Evolutionary conservation across 352 stramenopile species (phyloP).

Genomic region (Phytophthora syringae): DNA sequence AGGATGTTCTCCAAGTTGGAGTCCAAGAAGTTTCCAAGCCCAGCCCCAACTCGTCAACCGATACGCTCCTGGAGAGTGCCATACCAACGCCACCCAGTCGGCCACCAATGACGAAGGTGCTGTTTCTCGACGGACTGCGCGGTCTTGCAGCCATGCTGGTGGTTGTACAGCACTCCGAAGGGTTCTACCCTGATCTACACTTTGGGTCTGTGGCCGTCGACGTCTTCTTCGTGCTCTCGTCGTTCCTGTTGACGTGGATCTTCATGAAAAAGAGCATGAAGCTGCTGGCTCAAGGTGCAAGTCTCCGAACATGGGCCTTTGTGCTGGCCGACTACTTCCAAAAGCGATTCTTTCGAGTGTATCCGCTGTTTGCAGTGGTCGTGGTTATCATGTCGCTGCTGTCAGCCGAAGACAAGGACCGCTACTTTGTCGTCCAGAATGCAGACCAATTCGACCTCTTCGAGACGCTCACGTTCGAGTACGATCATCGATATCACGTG

Average conservation of each 20-base stretch:
- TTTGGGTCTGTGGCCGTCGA: slow-evolving; percentile 23
- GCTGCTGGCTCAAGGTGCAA: slow-evolving; percentile 9
- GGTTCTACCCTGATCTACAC: slow-evolving; percentile 23
- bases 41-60: neutral
- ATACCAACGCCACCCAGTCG: neutral
- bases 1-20: slow-evolving; percentile 6
- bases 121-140: slow-evolving; percentile 27
- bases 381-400: slow-evolving; percentile 40
- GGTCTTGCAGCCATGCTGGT: slow-evolving; percentile 31
- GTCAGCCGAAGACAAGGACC: slow-evolving; percentile 27
- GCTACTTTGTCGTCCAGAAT: slow-evolving; percentile 31
- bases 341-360: slow-evolving; percentile 61
- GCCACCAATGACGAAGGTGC: slow-evolving; percentile 15
- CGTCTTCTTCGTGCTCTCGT: slow-evolving; percentile 35
- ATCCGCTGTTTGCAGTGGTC: slow-evolving; percentile 54
- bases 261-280: slow-evolving; percentile 32
- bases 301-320: slow-evolving; percentile 15
- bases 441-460: slow-evolving; percentile 30
- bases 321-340: slow-evolving; percentile 48
- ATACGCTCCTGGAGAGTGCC: neutral
- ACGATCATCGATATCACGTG: slow-evolving; percentile 44
- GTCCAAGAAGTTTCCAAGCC: slow-evolving; percentile 7
- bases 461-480: slow-evolving; percentile 48
- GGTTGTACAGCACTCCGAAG: slow-evolving; percentile 23
- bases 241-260: slow-evolving; percentile 28